Conservation (phyloP, 1,284 basidiomycete genomes). For the Heterobasidion parviporum region DNA sequence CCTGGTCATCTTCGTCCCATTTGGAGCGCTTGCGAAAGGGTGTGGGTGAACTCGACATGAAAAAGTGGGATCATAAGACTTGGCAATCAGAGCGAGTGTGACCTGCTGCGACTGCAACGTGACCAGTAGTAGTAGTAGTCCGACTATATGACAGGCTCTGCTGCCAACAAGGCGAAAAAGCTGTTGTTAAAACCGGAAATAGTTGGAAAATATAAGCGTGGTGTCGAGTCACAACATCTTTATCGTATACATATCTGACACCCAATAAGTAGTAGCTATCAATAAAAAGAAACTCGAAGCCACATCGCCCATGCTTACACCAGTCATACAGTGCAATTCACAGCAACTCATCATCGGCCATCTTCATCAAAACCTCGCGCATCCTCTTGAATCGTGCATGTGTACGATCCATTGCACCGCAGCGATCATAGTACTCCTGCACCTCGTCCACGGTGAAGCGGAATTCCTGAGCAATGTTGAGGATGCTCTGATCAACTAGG, state of each 20-base stretch:
- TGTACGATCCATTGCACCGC: slow-evolving; percentile 58
- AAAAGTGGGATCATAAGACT: neutral
- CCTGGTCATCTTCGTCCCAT: slow-evolving; percentile 51
- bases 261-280: too few relatives aligned
- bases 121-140: too few relatives aligned
- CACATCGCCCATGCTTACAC: neutral
- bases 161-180: too few relatives aligned
- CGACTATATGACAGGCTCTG: too few relatives aligned
- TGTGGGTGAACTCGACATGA: slow-evolving; percentile 16
- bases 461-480: slow-evolving; percentile 54
- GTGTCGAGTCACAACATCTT: too few relatives aligned
- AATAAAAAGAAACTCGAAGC: too few relatives aligned
- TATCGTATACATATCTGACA: too few relatives aligned
- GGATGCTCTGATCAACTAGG: slow-evolving; percentile 53
- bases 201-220: too few relatives aligned
- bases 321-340: neutral
- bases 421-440: slow-evolving; percentile 63
- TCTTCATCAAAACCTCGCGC: slow-evolving; percentile 42
- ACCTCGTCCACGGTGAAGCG: slow-evolving; percentile 67
- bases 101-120: too few relatives aligned
- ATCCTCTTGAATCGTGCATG: slow-evolving; percentile 54
- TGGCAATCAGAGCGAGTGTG: too few relatives aligned
- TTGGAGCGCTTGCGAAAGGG: slow-evolving; percentile 62
- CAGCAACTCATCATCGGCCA: slow-evolving; percentile 19
- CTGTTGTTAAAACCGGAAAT: too few relatives aligned